Evolutionary conservation across 768 basidiomycete species (phyloP), one percentile per base, ranked within the genome.

Genomic region (Fomitopsis pulvina): DNA sequence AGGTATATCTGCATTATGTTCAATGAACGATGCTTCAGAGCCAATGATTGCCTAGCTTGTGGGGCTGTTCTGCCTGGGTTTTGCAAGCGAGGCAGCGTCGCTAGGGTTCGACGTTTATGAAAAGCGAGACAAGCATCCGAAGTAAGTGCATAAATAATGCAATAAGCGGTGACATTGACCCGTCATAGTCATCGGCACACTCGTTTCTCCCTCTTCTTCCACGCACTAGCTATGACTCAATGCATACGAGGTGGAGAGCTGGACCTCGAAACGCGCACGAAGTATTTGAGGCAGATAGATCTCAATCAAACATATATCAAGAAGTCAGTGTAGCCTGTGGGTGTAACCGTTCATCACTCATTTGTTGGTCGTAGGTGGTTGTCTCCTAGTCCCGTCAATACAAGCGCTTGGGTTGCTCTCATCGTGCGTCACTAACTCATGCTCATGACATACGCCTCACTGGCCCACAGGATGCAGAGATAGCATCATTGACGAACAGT

Each of bases 161-260:
- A 34, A 24, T 25, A 41, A 5, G 45, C 34, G 6, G 24, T 27
- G 10, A 8, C 26, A 21, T 22, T 16, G 12, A 40, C 7, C 45
- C 39, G 9, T 29, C 24, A 18, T 34, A 86, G 83, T 55, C 84
- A 86, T 63, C 71, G 83, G 37, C 84, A 85, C 62, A 76, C 77
- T 40, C 83, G 84, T 42, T 86, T 80, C 60, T 74, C 73, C 1
- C 67, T 84, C 3, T 87, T 85, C 65, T 86, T 83, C 62, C 85
- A 87, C 60, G 81, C 75, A 54, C 70, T 88, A 29, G 78, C 86
- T 2, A 63, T 88, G 66, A 74, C 84, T 44, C 74, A 77, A 3
- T 81, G 78, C 57, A 58, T 86, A 28, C 73, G 83, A 28, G 67
- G 71, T 45, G 74, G 71, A 3, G 57, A 65, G 7, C 50, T 77